Conservation (phyloP, 2,329 filamentous ascomycete species). For the Acrodontium crateriforme region DNA sequence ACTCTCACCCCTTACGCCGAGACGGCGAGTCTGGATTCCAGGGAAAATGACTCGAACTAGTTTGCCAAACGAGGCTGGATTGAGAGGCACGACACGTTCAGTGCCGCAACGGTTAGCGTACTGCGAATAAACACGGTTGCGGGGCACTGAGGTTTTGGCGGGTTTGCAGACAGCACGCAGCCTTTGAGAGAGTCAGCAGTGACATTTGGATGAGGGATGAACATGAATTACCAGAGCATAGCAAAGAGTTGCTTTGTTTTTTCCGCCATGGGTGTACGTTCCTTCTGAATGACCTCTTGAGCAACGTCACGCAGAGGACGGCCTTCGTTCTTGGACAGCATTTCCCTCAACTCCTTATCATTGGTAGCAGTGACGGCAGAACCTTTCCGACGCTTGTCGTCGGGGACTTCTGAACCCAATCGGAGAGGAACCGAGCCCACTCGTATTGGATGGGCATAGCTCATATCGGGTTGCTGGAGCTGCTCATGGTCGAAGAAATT, state of each 20-base stretch:
- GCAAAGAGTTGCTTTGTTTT: constrained; percentile 75
- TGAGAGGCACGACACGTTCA: constrained; percentile 85
- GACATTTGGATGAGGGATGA: not conserved
- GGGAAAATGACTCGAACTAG: constrained; percentile 92
- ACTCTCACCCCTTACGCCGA: constrained; percentile 89
- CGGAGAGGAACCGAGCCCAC: constrained; percentile 15
- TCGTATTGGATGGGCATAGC: constrained; percentile 13
- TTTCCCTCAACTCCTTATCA: constrained; percentile 64
- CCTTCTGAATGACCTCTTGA: constrained; percentile 61
- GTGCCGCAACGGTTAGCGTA: constrained; percentile 89
- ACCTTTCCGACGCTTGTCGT: constrained; percentile 38
- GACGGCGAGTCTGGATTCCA: constrained; percentile 77
- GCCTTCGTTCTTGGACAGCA: constrained; percentile 56
- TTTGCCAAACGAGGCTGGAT: constrained; percentile 95
- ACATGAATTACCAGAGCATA: constrained; percentile 62
- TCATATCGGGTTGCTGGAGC: constrained; percentile 13
- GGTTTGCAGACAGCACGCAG: constrained; percentile 58
- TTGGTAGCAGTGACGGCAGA: constrained; percentile 62
- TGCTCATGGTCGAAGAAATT: constrained; percentile 15
- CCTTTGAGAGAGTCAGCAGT: constrained; percentile 35
- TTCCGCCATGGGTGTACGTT: constrained; percentile 68
- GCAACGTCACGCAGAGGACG: constrained; percentile 59
- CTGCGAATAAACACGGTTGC: constrained; percentile 86
- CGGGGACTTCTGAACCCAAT: constrained; percentile 18
- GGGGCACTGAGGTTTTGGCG: constrained; percentile 73